phyloP scores from a whole-genome alignment of 805 yeast species.

The Kregervanrija fluxuum region DNA sequence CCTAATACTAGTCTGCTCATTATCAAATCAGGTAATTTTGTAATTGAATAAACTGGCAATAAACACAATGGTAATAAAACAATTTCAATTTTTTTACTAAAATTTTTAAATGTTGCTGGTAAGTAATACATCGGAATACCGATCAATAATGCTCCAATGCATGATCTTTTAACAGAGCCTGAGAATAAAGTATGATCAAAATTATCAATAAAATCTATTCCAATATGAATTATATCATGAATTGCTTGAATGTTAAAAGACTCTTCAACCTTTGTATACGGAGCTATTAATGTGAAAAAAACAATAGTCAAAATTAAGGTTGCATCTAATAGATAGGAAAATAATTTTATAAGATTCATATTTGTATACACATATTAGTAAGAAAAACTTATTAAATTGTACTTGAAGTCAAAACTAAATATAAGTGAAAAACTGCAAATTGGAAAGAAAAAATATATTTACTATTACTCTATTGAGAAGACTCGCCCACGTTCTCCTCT shows the following conservation, averaged over 20 bases:
- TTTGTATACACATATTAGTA: no score
- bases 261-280: constrained; percentile 90
- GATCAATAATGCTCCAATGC: constrained; percentile 59
- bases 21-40: constrained; percentile 35
- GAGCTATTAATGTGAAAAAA: constrained; percentile 49
- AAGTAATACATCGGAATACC: constrained; percentile 33
- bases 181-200: constrained; percentile 80
- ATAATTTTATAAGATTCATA: no score
- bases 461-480: not conserved
- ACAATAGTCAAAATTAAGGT: constrained; percentile 39
- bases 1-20: constrained; percentile 64
- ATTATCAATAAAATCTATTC: constrained; percentile 34
- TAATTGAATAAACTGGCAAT: not conserved
- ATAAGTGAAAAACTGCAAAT: no score
- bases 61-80: no score
- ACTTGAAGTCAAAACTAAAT: no score
- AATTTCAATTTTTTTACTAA: no score
- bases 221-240: constrained; percentile 69
- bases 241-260: constrained; percentile 87
- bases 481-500: no score
- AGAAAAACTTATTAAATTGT: no score
- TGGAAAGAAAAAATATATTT: no score
- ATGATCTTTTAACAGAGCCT: constrained; percentile 85
- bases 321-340: constrained; percentile 10
- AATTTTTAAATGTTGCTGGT: constrained; percentile 2